phyloP scores from a whole-genome alignment of 176 grass and related monocot species.

The Cenchrus purpureus region DNA sequence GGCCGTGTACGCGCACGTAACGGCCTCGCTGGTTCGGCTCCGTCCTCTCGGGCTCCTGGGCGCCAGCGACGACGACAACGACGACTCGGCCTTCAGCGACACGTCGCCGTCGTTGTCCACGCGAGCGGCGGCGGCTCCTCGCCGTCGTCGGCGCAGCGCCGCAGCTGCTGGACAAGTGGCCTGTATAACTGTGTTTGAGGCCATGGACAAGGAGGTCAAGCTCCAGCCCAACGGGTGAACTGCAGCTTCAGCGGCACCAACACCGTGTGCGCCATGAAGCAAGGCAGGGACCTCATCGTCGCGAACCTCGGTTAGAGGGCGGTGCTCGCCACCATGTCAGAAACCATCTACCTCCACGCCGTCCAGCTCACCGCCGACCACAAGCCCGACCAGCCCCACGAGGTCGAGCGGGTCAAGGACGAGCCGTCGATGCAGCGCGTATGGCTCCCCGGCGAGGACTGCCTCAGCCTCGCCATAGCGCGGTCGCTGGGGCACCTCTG shows the following conservation, averaged over 20 bases:
- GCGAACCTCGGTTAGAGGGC: slow-evolving; percentile 90
- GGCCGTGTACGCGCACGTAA: slow-evolving; percentile 54
- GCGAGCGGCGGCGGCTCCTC: slow-evolving; percentile 9
- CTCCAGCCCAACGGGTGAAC: slow-evolving; percentile 49
- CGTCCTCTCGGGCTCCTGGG: no score
- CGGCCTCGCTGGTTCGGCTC: no score
- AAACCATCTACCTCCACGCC: slow-evolving; percentile 53
- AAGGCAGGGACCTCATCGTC: slow-evolving; percentile 80
- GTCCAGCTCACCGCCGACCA: slow-evolving; percentile 84
- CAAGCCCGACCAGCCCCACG: slow-evolving; percentile 65
- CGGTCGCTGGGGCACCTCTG: slow-evolving; percentile 73
- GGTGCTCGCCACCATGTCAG: slow-evolving; percentile 68
- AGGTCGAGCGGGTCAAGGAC: slow-evolving; percentile 77
- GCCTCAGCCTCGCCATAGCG: slow-evolving; percentile 76
- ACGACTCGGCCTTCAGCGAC: slow-evolving; percentile 48
- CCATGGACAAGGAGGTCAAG: slow-evolving; percentile 85
- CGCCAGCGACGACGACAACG: background rate
- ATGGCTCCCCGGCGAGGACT: slow-evolving; percentile 78
- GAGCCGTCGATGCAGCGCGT: slow-evolving; percentile 72
- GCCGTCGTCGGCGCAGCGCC: slow-evolving; percentile 41
- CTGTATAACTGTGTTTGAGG: slow-evolving; percentile 68
- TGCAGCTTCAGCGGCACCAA: slow-evolving; percentile 82
- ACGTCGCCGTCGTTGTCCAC: slow-evolving; percentile 34
- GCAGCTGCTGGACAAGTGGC: slow-evolving; percentile 80
- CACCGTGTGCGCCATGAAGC: slow-evolving; percentile 86